These are phyloP conservation scores for Penicillium simplicissimum DNA, from an alignment of 495 filamentous ascomycete species.

Conservation along the genomic window DNA sequence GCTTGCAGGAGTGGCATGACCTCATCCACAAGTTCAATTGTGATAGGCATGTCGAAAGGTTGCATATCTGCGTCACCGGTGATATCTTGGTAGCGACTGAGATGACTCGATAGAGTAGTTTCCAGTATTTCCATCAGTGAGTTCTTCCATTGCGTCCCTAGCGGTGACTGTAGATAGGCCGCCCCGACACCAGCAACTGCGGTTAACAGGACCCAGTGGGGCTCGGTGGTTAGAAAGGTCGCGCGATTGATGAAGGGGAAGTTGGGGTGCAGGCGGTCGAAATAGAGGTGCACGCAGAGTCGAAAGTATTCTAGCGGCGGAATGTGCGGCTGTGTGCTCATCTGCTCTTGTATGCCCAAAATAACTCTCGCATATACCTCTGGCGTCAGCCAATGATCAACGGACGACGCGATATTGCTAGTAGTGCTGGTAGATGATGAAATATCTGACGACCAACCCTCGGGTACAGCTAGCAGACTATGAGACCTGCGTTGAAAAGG, in stretches of 20 bases:
- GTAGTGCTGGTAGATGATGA: background rate
- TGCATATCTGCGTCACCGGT: background rate
- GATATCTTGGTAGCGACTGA: background rate
- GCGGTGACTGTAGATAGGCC: background rate
- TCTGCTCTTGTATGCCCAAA: background rate
- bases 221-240: background rate
- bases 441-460: background rate
- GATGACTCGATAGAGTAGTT: background rate
- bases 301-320: background rate
- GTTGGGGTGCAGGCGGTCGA: background rate
- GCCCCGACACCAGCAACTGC: conserved; percentile 7
- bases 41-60: background rate
- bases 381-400: conserved; percentile 1
- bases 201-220: background rate
- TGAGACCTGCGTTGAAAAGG: conserved; percentile 8
- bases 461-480: background rate
- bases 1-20: conserved; percentile 4
- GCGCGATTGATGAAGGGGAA: conserved; percentile 4
- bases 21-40: background rate
- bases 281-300: conserved; percentile 6
- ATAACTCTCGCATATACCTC: background rate
- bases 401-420: background rate
- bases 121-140: background rate
- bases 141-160: conserved; percentile 5
- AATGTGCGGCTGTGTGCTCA: background rate